Conservation (phyloP, 345 rosid genomes). For the Fremontodendron californicum region DNA sequence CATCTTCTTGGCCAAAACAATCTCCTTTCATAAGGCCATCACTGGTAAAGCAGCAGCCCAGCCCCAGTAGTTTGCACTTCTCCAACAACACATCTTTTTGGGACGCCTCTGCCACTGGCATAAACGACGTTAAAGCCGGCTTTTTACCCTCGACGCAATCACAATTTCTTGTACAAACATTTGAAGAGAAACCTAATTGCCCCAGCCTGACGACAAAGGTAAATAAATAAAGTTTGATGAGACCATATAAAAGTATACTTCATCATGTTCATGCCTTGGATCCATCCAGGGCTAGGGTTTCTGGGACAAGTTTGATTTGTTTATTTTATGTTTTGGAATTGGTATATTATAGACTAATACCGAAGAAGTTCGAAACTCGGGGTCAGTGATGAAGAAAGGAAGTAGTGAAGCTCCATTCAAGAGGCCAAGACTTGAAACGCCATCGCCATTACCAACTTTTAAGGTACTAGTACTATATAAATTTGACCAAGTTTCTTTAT, state of each 20-base stretch:
- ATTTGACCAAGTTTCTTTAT: background rate
- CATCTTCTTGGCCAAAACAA: constrained; percentile 49
- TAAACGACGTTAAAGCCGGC: constrained; percentile 25
- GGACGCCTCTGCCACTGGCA: constrained; percentile 32
- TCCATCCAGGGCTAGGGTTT: constrained; percentile 12
- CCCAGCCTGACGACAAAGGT: constrained; percentile 27
- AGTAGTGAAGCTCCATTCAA: constrained; percentile 41
- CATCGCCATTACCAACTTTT: constrained; percentile 70
- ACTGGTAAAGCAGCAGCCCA: constrained; percentile 30
- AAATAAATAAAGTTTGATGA: background rate
- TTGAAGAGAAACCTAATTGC: constrained; percentile 36
- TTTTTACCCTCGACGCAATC: constrained; percentile 29
- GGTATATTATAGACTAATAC: constrained; percentile 29
- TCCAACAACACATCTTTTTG: constrained; percentile 45
- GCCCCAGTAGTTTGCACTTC: constrained; percentile 30
- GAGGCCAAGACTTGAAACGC: constrained; percentile 65
- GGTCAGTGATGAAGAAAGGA: constrained; percentile 35
- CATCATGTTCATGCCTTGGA: background rate
- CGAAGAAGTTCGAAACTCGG: constrained; percentile 40
- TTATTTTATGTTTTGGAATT: background rate
- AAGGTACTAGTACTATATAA: constrained; percentile 39
- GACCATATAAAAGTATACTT: background rate
- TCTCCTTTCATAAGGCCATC: constrained; percentile 35
- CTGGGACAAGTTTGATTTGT: background rate
- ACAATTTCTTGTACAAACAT: constrained; percentile 27